These are phyloP conservation scores for Tylopilus felleus DNA, from an alignment of 768 basidiomycete genomes.

Conservation along the genomic window DNA sequence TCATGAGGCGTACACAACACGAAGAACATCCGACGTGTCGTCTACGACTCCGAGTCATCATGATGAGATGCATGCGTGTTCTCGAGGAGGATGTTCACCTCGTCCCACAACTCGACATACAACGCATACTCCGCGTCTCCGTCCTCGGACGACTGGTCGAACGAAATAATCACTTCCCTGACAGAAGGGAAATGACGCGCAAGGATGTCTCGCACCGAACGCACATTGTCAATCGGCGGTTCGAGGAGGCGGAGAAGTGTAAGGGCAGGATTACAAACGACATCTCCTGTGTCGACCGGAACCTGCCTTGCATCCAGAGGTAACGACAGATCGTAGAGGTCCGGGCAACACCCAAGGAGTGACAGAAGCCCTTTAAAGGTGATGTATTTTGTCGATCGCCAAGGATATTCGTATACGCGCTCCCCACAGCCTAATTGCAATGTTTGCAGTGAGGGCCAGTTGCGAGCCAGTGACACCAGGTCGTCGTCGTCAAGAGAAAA, in stretches of 20 bases:
- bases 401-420: neutral
- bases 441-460: neutral
- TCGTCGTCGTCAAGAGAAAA: conserved; percentile 5
- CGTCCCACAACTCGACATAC: too few relatives aligned
- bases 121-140: too few relatives aligned
- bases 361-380: neutral
- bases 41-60: too few relatives aligned
- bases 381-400: neutral
- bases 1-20: too few relatives aligned
- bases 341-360: neutral
- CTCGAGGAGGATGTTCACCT: too few relatives aligned
- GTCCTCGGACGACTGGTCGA: too few relatives aligned
- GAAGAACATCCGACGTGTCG: too few relatives aligned
- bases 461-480: neutral
- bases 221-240: neutral
- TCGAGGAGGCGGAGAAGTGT: neutral
- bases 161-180: neutral
- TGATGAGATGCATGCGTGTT: too few relatives aligned
- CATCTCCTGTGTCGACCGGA: neutral
- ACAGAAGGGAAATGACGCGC: neutral
- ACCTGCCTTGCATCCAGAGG: neutral
- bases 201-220: neutral
- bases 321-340: neutral
- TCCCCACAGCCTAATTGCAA: neutral
- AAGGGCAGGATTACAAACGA: neutral